Base-by-base conservation (phyloP, 2,329 filamentous ascomycete genomes). In the Ambrosiella beaveri region DNA sequence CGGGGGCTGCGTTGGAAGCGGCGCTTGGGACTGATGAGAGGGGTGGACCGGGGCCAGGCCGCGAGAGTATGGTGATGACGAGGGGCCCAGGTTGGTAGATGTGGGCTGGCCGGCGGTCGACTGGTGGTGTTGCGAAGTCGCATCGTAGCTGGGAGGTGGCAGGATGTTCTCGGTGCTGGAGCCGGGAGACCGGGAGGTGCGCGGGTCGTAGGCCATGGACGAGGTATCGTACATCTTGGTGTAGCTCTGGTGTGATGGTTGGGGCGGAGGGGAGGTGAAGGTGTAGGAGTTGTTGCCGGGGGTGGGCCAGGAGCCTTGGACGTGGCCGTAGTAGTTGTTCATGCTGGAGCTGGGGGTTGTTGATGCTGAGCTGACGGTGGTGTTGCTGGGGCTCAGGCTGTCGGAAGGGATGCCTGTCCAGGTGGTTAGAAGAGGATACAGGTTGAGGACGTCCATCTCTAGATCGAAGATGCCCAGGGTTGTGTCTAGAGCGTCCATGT, bases 111-210 rank as follows among this genome's bases (percentile, higher is more conserved):
- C 8, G 41, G 19, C 35, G n/a, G 44, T 17, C 13, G 41, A 38
- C 12, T 51, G 45, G 37, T 53, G 58, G n/a, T 82, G 78, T 61
- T 84, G 75, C 63, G 82, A 80, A 15, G 37, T 19, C 17, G 51
- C 15, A 62, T 80, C 74, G 62, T 86, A 83, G 69, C 84, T 88
- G 6, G 83, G 77, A 61, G 84, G 80, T 57, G 79, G 75, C 61
- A 85, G 78, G 57, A 90, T 73, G 54, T 75, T 76, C 66, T 88
- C 81, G 53, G 73, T 74, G 36, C 75, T 73, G 7, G 78, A 75
- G 8, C 72, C 68, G 12, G 85, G 83, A 1, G 58, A 60, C 7
- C 58, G 57, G 8, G 57, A 59, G 6, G 53, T 54, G 36, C 58
- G 54, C 9, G 58, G 40, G 19, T 60, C 58, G 12, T 57, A 60